Percentiles rank a stretch among this genome's conserved stretches.
phyloP scores from a whole-genome alignment of 2,329 filamentous ascomycete species.

The Epichloe sibirici region DNA sequence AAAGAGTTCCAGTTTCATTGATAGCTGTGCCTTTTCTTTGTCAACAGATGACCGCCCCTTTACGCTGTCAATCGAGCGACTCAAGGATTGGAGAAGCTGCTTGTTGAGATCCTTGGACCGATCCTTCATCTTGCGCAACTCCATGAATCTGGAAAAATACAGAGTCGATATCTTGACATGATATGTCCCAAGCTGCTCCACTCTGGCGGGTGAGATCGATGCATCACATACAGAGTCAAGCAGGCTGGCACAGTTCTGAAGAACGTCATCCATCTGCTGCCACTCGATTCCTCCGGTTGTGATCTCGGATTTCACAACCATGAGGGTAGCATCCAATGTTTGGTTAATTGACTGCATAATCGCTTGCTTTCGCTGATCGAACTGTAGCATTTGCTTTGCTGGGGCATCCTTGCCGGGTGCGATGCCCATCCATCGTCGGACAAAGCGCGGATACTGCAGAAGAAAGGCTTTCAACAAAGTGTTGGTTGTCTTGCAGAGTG shows the following conservation, averaged over 20 bases:
- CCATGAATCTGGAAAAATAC: slow-evolving; percentile 52
- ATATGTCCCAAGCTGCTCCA: slow-evolving; percentile 30
- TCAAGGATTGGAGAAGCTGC: slow-evolving; percentile 42
- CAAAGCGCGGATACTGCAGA: slow-evolving; percentile 46
- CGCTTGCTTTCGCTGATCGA: slow-evolving; percentile 46
- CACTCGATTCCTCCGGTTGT: slow-evolving; percentile 36
- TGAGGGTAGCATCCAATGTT: slow-evolving; percentile 48
- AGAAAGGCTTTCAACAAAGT: slow-evolving; percentile 42
- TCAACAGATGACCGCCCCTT: slow-evolving; percentile 41
- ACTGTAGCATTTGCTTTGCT: slow-evolving; percentile 46
- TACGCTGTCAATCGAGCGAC: slow-evolving; percentile 51
- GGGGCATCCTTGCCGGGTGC: slow-evolving; percentile 36
- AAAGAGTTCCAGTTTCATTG: slow-evolving; percentile 54
- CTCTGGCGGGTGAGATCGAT: slow-evolving; percentile 15
- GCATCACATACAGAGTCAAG: slow-evolving; percentile 39
- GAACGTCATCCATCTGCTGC: slow-evolving; percentile 42
- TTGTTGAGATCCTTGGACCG: slow-evolving; percentile 25
- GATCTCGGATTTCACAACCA: slow-evolving; percentile 41
- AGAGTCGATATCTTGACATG: slow-evolving; percentile 58
- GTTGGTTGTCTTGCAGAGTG: slow-evolving; percentile 13
- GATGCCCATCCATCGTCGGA: slow-evolving; percentile 49
- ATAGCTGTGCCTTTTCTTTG: slow-evolving; percentile 46
- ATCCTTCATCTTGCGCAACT: slow-evolving; percentile 32
- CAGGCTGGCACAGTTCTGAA: slow-evolving; percentile 43
- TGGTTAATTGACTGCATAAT: slow-evolving; percentile 40